These are phyloP conservation scores for Cryptosporidium meleagridis DNA, from an alignment of 169 alveolate genomes.

Conservation along the genomic window DNA sequence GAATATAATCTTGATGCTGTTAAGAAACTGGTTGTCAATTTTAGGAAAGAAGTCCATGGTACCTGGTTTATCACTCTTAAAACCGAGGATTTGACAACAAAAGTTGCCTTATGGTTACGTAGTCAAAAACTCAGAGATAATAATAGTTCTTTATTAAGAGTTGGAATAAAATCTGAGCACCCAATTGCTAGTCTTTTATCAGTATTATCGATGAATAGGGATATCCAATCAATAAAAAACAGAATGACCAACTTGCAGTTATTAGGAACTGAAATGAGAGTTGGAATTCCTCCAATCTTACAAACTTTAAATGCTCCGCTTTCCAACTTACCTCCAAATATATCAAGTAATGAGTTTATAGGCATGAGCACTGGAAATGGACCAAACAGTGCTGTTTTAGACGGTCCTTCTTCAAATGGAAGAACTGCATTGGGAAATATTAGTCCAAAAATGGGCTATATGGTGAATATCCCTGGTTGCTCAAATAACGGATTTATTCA, in stretches of 20 bases:
- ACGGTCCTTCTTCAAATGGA: neutral
- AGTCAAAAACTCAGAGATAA: slow-evolving; percentile 19
- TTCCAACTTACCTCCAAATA: neutral
- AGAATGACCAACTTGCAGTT: neutral
- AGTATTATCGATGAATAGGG: slow-evolving; percentile 7
- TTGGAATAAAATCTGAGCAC: slow-evolving; percentile 67
- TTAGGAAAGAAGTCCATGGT: slow-evolving; percentile 51
- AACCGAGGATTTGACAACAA: slow-evolving; percentile 41
- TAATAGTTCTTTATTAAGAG: neutral
- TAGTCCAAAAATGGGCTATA: neutral
- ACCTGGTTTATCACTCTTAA: slow-evolving; percentile 65
- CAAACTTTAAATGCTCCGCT: neutral
- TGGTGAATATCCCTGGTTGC: neutral
- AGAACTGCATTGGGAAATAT: neutral
- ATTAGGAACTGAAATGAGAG: neutral
- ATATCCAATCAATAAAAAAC: neutral
- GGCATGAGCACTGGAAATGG: neutral
- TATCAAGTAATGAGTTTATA: neutral
- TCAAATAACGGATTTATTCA: neutral
- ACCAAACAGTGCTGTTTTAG: neutral
- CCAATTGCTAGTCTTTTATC: slow-evolving; percentile 47
- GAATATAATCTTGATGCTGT: neutral
- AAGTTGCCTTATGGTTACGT: slow-evolving; percentile 63
- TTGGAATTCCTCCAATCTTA: neutral
- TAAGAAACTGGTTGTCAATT: neutral